These are phyloP conservation scores for Aspergillus fumigatus DNA, from an alignment of 2,329 filamentous ascomycete species.

Conservation along the genomic window DNA sequence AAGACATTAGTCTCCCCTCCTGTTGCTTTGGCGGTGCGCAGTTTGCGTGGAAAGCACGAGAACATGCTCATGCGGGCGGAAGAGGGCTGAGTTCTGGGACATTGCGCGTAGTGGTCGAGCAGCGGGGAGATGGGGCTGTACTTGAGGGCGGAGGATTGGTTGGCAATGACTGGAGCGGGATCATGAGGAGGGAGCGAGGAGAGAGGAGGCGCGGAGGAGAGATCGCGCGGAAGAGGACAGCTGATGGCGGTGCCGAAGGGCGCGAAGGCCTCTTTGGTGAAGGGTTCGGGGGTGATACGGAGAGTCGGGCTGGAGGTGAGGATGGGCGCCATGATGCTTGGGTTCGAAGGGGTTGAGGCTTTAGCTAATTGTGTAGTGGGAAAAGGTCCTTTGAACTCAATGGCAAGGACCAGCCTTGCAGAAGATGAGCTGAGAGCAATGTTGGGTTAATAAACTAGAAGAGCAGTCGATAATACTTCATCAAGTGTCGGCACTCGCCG, in stretches of 20 bases:
- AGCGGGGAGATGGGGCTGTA: conserved; percentile 75
- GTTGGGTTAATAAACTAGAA: not conserved
- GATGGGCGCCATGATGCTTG: conserved; percentile 25
- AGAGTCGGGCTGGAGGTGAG: conserved; percentile 32
- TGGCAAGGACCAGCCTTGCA: conserved; percentile 6
- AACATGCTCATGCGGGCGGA: conserved; percentile 80
- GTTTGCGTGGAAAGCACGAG: conserved; percentile 66
- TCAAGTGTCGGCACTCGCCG: conserved; percentile 9
- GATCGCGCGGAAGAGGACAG: conserved; percentile 60
- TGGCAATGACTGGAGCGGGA: conserved; percentile 59
- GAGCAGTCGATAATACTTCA: not conserved
- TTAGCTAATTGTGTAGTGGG: not conserved
- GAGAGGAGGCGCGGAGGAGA: conserved; percentile 42
- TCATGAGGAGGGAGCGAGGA: conserved; percentile 42
- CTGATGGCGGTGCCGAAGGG: conserved; percentile 79
- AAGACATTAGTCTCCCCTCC: conserved; percentile 44
- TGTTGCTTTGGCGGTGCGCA: conserved; percentile 33
- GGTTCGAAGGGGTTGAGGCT: not conserved
- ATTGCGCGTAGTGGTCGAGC: conserved; percentile 63
- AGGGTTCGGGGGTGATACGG: conserved; percentile 57
- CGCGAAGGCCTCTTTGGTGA: conserved; percentile 66
- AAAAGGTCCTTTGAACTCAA: not conserved
- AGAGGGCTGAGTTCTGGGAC: conserved; percentile 38
- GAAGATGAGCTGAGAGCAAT: not conserved
- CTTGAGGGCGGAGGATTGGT: conserved; percentile 86